Percentiles rank a stretch among this genome's conserved stretches.
Conservation (phyloP, 495 filamentous ascomycete species). For the Penicillium odoratum region DNA sequence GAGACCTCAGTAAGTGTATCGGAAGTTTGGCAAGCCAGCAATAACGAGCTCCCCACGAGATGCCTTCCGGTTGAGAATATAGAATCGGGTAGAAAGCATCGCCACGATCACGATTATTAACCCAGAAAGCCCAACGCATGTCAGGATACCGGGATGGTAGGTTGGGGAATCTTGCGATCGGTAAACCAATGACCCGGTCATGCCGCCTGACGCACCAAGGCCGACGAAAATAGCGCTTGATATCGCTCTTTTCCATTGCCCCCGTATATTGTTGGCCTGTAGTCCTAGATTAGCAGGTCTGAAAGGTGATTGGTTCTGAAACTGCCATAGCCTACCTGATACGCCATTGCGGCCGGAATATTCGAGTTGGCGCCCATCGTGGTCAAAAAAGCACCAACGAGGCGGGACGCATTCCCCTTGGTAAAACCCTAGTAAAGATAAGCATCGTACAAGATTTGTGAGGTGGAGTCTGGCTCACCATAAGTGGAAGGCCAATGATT, state of each 20-base stretch:
- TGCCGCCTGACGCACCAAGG: conserved; percentile 52
- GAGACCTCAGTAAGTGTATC: conserved; percentile 8
- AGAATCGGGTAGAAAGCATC: conserved; percentile 11
- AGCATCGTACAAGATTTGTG: neutral
- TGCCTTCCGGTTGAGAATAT: conserved; percentile 2
- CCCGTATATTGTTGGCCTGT: conserved; percentile 19
- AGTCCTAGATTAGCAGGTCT: neutral
- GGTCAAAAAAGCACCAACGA: conserved; percentile 61
- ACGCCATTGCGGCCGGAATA: conserved; percentile 51
- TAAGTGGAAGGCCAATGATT: conserved; percentile 44
- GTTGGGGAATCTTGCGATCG: conserved; percentile 47
- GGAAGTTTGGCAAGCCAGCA: conserved; percentile 10
- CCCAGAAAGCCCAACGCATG: conserved; percentile 6
- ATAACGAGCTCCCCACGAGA: conserved; percentile 9
- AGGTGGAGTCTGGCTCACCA: conserved; percentile 9
- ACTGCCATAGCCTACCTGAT: conserved; percentile 38
- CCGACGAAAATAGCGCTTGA: conserved; percentile 47
- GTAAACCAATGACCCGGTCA: conserved; percentile 52
- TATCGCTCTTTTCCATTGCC: conserved; percentile 30
- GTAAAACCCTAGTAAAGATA: conserved; percentile 39
- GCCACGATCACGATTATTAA: conserved; percentile 1
- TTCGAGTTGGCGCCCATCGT: conserved; percentile 57
- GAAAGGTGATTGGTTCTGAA: neutral
- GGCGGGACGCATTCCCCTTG: conserved; percentile 42
- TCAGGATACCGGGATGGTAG: conserved; percentile 48